Base-by-base conservation (phyloP, 805 yeast species). In the Ogataea philodendri region DNA sequence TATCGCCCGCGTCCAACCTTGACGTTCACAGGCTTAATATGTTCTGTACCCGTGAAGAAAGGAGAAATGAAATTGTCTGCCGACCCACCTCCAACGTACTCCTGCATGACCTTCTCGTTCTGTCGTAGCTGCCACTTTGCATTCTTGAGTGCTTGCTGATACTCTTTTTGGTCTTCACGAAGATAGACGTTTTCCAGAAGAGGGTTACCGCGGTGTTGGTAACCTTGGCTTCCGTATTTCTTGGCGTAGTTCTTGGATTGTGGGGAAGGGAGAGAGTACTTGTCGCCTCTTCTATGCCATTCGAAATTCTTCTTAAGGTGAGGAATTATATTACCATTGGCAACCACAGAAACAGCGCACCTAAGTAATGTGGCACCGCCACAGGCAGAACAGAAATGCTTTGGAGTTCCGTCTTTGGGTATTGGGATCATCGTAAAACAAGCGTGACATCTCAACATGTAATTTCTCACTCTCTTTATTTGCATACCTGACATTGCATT, bases 371-470 rank as follows among this genome's bases (percentile, higher is more conserved):
- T 90, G 41, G 81, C 78, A 33, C 97, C 96, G 42, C 99, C 99
- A 70, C 99, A 93, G 35, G 78, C 74, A 10, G 96, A 84, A 60
- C 99, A 93, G 67, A 93, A 93, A 61, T 88, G 96, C 51, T 76
- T 76, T 29, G 89, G 78, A 26, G 70, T 73, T 2, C 89, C 89
- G 45, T 76, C 72, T 51, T 80, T 83, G 17, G 90, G 85, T 37
- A 86, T 70, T 6, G 95, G 89, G 9, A 81, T 66, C 57, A 93
- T 68, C 40, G 74, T 69, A 75, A 93, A 93, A 65, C 99, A 93
- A 0, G 97, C 99, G 60, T 93, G 96, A 61, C 99, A 93, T 62
- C 99, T 72, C 55, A 85, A 73, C 97, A 90, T 90, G 59, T 86
- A 89, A 65, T 83, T 86, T 58, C 95, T 74, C 21, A 93, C 83